phyloP scores from a whole-genome alignment of 202 grass and related monocot species.

The Schoenoplectus triqueter region DNA sequence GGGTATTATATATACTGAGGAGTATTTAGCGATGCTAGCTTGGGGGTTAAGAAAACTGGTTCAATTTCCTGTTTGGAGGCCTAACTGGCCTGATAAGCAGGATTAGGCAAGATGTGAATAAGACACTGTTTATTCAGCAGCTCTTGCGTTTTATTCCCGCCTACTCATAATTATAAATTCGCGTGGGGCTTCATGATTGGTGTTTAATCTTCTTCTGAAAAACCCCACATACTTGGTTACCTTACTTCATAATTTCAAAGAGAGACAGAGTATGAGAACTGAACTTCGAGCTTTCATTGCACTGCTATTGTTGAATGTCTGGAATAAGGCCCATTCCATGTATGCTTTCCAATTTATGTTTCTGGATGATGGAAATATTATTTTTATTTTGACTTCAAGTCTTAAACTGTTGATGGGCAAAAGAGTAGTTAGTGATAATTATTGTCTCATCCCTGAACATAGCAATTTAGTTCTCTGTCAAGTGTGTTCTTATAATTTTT shows the following conservation, averaged over 20 bases:
- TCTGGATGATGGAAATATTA: neutral
- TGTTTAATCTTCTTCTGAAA: neutral
- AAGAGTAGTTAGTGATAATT: neutral
- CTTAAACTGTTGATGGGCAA: neutral
- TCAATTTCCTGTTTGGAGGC: neutral
- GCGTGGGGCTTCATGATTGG: neutral
- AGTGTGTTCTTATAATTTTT: neutral
- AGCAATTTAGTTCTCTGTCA: neutral
- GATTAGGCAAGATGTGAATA: neutral
- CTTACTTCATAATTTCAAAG: neutral
- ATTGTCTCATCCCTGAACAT: neutral
- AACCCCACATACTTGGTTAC: neutral
- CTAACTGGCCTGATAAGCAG: neutral
- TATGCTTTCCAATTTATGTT: neutral
- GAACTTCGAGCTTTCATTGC: neutral
- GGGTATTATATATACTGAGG: neutral
- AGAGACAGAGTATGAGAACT: conserved; percentile 8
- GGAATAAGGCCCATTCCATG: neutral
- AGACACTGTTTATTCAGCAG: neutral
- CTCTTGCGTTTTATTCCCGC: neutral
- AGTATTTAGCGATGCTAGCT: neutral
- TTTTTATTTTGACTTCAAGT: neutral
- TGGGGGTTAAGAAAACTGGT: neutral
- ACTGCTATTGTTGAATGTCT: neutral
- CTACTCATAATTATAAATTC: neutral